Conservation (phyloP, 208 protist genomes). For the Blechomonas ayalai region DNA sequence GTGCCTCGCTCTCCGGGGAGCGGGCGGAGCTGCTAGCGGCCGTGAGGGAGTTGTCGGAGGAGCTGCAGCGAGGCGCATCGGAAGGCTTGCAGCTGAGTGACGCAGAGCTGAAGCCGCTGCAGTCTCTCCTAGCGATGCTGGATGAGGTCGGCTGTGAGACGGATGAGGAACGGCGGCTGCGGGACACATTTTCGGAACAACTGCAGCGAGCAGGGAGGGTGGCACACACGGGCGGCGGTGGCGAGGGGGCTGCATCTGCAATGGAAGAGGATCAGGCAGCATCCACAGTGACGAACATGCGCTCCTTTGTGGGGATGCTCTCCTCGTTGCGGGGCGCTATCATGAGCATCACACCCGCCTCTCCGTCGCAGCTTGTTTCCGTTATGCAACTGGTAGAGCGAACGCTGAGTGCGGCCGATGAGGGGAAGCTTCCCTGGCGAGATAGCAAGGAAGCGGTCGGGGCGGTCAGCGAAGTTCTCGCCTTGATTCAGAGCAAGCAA, state of each 20-base stretch:
- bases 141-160: constrained; percentile 14
- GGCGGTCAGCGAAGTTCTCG: constrained; percentile 14
- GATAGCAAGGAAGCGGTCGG: constrained; percentile 7
- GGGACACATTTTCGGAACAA: constrained; percentile 14
- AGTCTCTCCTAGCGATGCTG: constrained; percentile 16
- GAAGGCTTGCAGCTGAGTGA: constrained; percentile 6
- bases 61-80: constrained; percentile 14
- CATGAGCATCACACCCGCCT: background rate
- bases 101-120: constrained; percentile 16
- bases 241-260: background rate
- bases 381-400: constrained; percentile 21
- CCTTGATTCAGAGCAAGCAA: constrained; percentile 18
- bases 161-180: constrained; percentile 11
- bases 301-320: constrained; percentile 11
- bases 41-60: constrained; percentile 23
- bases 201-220: constrained; percentile 7
- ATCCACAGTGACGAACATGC: background rate
- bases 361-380: constrained; percentile 14
- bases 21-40: background rate
- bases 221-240: background rate
- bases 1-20: background rate
- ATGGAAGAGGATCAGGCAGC: background rate
- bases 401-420: constrained; percentile 19
- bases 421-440: constrained; percentile 21
- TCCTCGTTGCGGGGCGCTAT: constrained; percentile 5